Evolutionary conservation across 768 basidiomycete species (phyloP).

Genomic region (Kwoniella newhampshirensis): DNA sequence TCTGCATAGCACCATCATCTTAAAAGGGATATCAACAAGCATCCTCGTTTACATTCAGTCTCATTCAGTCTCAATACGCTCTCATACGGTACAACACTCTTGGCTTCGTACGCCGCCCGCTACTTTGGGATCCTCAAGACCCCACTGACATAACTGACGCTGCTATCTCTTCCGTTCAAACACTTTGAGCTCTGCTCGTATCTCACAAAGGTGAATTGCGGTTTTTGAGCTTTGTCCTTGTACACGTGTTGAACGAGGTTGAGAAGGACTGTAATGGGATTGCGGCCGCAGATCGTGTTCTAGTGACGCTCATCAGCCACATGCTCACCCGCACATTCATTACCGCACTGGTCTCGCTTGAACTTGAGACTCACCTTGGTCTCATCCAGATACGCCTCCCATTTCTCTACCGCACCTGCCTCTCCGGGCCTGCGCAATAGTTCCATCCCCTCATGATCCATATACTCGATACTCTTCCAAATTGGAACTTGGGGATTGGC

Average conservation of each 20-base stretch:
- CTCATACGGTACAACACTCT: not conserved
- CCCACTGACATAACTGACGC: constrained; percentile 94
- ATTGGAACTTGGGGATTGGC: constrained; percentile 60
- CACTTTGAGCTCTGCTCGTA: constrained; percentile 92
- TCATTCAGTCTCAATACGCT: not conserved
- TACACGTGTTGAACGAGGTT: constrained; percentile 67
- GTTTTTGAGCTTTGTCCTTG: constrained; percentile 51
- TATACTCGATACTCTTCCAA: constrained; percentile 72
- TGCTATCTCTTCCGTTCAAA: constrained; percentile 68
- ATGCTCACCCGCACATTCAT: too few species aligned
- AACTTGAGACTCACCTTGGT: constrained; percentile 49
- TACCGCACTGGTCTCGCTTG: too few species aligned
- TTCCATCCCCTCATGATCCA: constrained; percentile 86
- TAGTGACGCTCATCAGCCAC: constrained; percentile 56
- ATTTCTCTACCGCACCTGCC: constrained; percentile 37
- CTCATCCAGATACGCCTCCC: constrained; percentile 45
- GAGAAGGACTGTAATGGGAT: constrained; percentile 89
- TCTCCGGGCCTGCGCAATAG: constrained; percentile 36
- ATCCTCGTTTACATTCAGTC: not conserved
- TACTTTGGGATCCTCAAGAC: constrained; percentile 35
- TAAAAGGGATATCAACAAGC: not conserved
- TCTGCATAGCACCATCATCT: too few species aligned
- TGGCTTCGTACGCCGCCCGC: not conserved
- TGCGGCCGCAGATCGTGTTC: constrained; percentile 96
- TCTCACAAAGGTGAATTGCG: constrained; percentile 72